Evolutionary conservation across 1,284 basidiomycete species (phyloP).

Genomic region (Leccinum ponderosum): DNA sequence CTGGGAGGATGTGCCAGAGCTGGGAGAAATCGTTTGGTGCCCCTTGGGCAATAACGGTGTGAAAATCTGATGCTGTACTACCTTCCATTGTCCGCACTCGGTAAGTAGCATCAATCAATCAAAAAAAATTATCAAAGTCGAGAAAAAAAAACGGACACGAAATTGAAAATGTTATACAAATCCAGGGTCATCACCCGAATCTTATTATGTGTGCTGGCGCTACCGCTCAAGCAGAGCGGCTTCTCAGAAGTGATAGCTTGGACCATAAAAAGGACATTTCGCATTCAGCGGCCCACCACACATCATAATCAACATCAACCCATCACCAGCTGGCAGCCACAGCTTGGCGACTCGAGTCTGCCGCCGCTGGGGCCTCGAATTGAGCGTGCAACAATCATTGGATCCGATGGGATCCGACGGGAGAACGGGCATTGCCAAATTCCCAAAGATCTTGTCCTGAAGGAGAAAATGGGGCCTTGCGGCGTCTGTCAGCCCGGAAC

Average conservation of each 20-base stretch:
- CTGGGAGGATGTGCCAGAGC: conserved; percentile 1
- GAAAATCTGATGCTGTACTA: conserved; percentile 25
- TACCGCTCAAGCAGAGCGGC: neutral
- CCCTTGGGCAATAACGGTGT: conserved; percentile 18
- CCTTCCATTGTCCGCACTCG: conserved; percentile 8
- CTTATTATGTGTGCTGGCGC: neutral
- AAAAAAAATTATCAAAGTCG: neutral
- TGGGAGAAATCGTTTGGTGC: conserved; percentile 17
- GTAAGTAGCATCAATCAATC: neutral
- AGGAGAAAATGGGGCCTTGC: neutral
- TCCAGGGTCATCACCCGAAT: conserved; percentile 17
- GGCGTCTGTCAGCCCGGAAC: conserved; percentile 1
- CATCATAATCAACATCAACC: neutral
- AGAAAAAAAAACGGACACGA: neutral
- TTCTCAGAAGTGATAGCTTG: neutral
- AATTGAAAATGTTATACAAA: neutral
- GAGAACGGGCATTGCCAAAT: neutral
- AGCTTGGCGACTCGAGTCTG: neutral
- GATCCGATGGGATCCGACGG: neutral
- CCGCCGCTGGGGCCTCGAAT: neutral
- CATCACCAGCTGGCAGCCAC: neutral
- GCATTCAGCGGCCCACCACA: neutral
- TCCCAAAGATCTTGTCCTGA: neutral
- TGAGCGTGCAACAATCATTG: neutral
- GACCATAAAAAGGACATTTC: neutral